Evolutionary conservation across 2,329 filamentous ascomycete genomes (phyloP).

Genomic region (Botryotinia calthae): DNA sequence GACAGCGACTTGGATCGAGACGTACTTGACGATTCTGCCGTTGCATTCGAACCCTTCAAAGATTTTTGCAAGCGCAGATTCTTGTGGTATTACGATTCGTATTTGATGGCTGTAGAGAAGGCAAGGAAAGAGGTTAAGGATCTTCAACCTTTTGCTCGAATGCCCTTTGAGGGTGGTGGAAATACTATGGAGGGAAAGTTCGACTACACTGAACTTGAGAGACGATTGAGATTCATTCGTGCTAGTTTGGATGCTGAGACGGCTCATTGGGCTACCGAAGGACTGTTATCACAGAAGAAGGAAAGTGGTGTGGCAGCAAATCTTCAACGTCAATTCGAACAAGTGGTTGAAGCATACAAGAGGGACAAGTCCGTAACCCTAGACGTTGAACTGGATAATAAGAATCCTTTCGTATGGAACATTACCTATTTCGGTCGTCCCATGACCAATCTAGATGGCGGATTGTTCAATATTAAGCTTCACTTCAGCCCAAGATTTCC

Average conservation of each 20-base stretch:
- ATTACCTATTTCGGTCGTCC: conserved; percentile 87
- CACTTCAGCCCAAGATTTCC: conserved; percentile 83
- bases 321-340: conserved; percentile 79
- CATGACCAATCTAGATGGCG: conserved; percentile 91
- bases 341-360: conserved; percentile 74
- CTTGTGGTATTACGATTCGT: conserved; percentile 93
- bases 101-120: conserved; percentile 67
- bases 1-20: conserved; percentile 42
- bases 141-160: conserved; percentile 64
- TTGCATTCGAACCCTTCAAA: conserved; percentile 79
- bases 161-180: conserved; percentile 78
- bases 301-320: conserved; percentile 78
- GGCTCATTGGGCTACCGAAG: conserved; percentile 67
- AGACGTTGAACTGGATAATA: conserved; percentile 71
- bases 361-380: conserved; percentile 66
- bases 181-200: conserved; percentile 89
- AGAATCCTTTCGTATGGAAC: conserved; percentile 86
- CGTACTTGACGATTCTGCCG: conserved; percentile 46
- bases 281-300: conserved; percentile 58
- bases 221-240: conserved; percentile 67
- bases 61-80: conserved; percentile 90
- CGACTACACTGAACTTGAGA: conserved; percentile 72
- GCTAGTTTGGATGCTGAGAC: conserved; percentile 70
- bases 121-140: conserved; percentile 63
- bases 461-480: conserved; percentile 79